Percentiles rank a stretch among this genome's conserved stretches.
These are phyloP conservation scores for Solidago caesia DNA, from an alignment of 129 eudicot species.

Conservation along the genomic window DNA sequence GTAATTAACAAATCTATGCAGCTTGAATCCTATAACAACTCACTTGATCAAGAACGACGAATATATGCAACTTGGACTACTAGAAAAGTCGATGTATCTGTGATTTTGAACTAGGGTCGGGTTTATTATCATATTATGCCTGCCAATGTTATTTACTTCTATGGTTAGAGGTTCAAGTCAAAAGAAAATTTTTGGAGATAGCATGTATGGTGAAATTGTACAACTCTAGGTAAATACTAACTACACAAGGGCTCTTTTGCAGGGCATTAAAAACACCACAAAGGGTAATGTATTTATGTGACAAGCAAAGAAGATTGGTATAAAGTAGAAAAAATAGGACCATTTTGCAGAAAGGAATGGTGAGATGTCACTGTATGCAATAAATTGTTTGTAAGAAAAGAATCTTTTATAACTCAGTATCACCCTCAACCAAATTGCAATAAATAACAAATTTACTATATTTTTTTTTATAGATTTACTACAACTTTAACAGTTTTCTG, in stretches of 20 bases:
- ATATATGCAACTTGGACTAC: neutral
- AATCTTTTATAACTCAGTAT: conserved; percentile 12
- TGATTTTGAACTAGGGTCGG: neutral
- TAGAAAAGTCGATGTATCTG: conserved; percentile 3
- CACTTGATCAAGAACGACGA: neutral
- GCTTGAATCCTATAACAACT: neutral
- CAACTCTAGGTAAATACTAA: conserved; percentile 15
- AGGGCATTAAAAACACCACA: conserved; percentile 34
- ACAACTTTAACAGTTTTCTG: too few species aligned
- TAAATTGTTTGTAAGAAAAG: conserved; percentile 30
- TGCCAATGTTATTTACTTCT: neutral
- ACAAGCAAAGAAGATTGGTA: conserved; percentile 30
- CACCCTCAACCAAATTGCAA: neutral
- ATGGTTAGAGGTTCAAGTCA: neutral
- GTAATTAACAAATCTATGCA: neutral
- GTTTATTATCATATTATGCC: neutral
- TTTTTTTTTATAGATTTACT: too few species aligned
- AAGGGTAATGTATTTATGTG: conserved; percentile 36
- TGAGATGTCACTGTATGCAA: conserved; percentile 48
- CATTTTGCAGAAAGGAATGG: conserved; percentile 37
- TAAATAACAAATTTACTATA: neutral
- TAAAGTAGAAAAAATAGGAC: conserved; percentile 33
- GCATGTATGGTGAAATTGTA: conserved; percentile 19
- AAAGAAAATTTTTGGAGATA: neutral
- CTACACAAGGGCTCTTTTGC: conserved; percentile 33